Evolutionary conservation across 495 filamentous ascomycete genomes (phyloP).

Genomic region (Lichenothelia convexa): DNA sequence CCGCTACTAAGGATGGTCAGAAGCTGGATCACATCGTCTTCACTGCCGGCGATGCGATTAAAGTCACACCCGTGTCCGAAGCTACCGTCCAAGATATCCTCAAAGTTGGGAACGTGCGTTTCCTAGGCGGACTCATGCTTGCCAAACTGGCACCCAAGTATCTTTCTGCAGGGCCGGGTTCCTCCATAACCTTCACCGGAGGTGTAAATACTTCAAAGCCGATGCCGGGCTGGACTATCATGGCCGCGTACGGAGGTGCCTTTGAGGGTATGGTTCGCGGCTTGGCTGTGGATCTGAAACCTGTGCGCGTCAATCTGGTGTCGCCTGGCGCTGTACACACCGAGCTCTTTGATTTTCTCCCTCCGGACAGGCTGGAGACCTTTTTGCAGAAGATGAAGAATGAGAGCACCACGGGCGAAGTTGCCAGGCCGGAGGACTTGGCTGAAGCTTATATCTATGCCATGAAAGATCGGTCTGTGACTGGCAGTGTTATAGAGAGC

Average conservation of each 20-base stretch:
- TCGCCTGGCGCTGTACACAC: conserved; percentile 38
- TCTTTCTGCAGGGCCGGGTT: conserved; percentile 20
- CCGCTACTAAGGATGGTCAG: background rate
- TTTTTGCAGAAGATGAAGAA: conserved; percentile 15
- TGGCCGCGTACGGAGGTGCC: conserved; percentile 21
- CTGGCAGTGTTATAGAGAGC: conserved; percentile 18
- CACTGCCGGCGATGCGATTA: conserved; percentile 36
- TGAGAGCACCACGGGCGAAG: conserved; percentile 24
- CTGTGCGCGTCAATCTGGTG: conserved; percentile 42
- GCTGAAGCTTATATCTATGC: conserved; percentile 47
- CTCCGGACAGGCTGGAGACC: conserved; percentile 13
- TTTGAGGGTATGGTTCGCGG: conserved; percentile 27
- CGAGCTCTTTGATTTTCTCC: conserved; percentile 24
- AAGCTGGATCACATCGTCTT: conserved; percentile 42
- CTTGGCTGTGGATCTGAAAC: conserved; percentile 38
- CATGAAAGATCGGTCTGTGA: conserved; percentile 40
- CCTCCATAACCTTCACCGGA: conserved; percentile 36
- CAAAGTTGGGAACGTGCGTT: conserved; percentile 24
- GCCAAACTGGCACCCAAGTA: conserved; percentile 32
- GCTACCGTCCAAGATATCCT: conserved; percentile 23
- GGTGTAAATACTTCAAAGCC: conserved; percentile 31
- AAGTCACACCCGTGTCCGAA: conserved; percentile 19
- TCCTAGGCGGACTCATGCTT: conserved; percentile 32
- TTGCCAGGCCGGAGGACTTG: conserved; percentile 36
- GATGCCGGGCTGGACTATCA: conserved; percentile 26